Base-by-base conservation (phyloP, 31 red algal species). In the Odonthalia washingtoniensis region DNA sequence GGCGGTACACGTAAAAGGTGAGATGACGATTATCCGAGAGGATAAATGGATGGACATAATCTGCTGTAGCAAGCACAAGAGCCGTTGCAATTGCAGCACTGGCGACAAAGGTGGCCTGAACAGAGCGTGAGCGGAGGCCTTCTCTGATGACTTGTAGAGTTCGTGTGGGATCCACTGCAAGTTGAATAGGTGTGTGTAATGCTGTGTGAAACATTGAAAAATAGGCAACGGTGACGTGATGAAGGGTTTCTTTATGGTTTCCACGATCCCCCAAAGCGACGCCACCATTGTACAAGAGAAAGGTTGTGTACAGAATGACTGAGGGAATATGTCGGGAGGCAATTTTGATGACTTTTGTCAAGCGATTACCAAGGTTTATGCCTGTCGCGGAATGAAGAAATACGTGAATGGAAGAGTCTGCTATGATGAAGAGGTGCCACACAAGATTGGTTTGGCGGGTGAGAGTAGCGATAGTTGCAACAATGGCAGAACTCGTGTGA, bases 21-120 rank as follows among this genome's bases (percentile, higher is more conserved):
- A 91, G 95, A 77, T 98, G 96, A 16, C 97, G 90, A 82, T 94
- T 94, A 61, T 98, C 97, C 26, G 97, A 68, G 31, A 98, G 80
- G 32, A 92, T 87, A 43, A 96, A 98, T 1, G 94, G 94, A 63
- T 98, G 97, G 4, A 91, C 84, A 60, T 46, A 31, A 33, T 86
- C 85, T 35, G 90, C 90, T 1, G 72, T 82, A 5, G 72, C 61
- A 9, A 86, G 60, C 3, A 91, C 77, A 37, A 42, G 44, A 18
- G 57, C 75, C 9, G 70, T 77, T 5, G 64, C 5, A 5, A 67
- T 26, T 45, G 57, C 65, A 37, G 66, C 38, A 17, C 75, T 62
- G 17, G 41, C 38, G 28, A 75, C 31, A 34, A 38, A 39, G 6
- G 61, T 44, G 27, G 65, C 61, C 24, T n/a, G 39, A 6, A 63